Evolutionary conservation across 257 asterid genomes (phyloP), one percentile per base, ranked within the genome.

Genomic region (Solanum chaucha): DNA sequence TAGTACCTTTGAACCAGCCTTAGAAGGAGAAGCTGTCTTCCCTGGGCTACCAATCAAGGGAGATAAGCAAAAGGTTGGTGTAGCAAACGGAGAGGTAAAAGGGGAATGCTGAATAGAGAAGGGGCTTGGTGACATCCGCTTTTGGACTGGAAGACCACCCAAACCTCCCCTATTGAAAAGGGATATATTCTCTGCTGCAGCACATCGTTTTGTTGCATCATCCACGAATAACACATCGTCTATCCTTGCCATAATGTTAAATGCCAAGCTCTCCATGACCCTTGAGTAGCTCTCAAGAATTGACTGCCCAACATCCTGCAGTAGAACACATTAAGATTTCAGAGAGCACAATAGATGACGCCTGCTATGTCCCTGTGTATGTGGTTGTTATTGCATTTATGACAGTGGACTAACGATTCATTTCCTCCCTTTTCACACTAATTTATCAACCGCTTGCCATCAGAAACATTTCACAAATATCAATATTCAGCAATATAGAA

Each of bases 241-340:
- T 1, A 97, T 95, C 88, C 99, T 94, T 0, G 99, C 99, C 74
- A 97, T 96, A 44, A 96, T 92, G 91, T 97, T 97, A 89, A 97
- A 97, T 14, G 99, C 99, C 90, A 97, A 88, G 92, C 99, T 97
- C 94, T 97, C 99, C 98, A 95, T 93, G 67, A 97, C 99, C 92
- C 99, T 93, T 14, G 99, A 95, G 88, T 97, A 97, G 94, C 99
- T 95, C 89, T 97, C 99, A 8, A 97, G 98, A 89, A 97, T 97
- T 5, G 99, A 91, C 85, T 96, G 98, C 41, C 99, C 99, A 20
- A 97, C 99, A 92, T 97, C 99, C 99, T 97, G 93, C 86, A 87
- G 68, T 36, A 89, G 92, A 89, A 85, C 30, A 86, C 46, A 40
- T 73, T 35, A 81, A 15, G 5, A 32, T 28, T n/a, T 35, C 26